Evolutionary conservation across 2,329 filamentous ascomycete species (phyloP).

Genomic region (Dactylellina leptospora): DNA sequence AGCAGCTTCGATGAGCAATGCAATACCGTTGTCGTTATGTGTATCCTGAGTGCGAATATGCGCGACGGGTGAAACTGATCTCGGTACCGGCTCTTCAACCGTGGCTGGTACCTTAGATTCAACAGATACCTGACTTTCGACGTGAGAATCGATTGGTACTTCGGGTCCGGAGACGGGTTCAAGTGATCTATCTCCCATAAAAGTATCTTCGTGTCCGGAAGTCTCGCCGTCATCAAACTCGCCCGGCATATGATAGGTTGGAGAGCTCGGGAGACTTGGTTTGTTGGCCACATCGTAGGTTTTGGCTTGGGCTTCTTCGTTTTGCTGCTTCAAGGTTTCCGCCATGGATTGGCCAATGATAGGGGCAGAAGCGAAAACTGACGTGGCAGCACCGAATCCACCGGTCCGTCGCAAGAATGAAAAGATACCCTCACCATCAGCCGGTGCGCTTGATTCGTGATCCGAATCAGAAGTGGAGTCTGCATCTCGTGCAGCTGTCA

Average conservation of each 20-base stretch:
- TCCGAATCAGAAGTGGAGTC: slow-evolving; percentile 32
- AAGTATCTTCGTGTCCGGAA: slow-evolving; percentile 15
- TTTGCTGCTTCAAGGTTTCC: slow-evolving; percentile 15
- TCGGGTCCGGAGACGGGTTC: background rate
- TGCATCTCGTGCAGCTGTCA: slow-evolving; percentile 30
- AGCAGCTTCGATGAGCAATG: slow-evolving; percentile 48
- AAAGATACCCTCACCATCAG: slow-evolving; percentile 43
- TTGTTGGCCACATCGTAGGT: slow-evolving; percentile 21
- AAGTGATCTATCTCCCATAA: slow-evolving; percentile 10
- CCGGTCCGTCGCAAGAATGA: slow-evolving; percentile 41
- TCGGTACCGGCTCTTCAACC: slow-evolving; percentile 8
- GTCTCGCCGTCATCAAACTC: slow-evolving; percentile 38
- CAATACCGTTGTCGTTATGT: slow-evolving; percentile 19
- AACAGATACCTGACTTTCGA: slow-evolving; percentile 8
- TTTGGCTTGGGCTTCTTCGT: background rate
- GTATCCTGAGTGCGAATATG: slow-evolving; percentile 6
- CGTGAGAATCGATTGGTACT: background rate
- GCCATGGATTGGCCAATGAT: slow-evolving; percentile 34
- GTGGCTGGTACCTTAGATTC: background rate
- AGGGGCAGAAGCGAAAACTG: slow-evolving; percentile 33
- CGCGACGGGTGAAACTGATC: slow-evolving; percentile 18
- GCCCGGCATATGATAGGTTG: slow-evolving; percentile 40
- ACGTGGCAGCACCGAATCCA: slow-evolving; percentile 46
- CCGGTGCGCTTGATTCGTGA: slow-evolving; percentile 45
- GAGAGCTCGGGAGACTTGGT: slow-evolving; percentile 28